phyloP scores from a whole-genome alignment of 1,284 basidiomycete genomes.

The Heliocybe sulcata region DNA sequence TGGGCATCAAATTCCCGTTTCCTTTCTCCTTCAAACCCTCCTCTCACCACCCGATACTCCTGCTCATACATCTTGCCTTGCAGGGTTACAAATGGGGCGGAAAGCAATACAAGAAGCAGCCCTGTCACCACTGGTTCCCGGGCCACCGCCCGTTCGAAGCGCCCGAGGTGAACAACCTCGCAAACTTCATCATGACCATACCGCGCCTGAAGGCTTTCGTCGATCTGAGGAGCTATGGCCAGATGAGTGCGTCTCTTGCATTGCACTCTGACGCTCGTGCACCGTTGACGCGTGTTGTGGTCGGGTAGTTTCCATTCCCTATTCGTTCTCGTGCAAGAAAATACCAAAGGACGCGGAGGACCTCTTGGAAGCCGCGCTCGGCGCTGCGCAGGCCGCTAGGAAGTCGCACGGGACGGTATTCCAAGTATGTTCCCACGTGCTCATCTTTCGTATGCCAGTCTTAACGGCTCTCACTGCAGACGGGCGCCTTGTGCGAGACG shows the following conservation, averaged over 20 bases:
- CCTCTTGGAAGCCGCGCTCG: conserved; percentile 70
- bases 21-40: neutral
- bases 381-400: conserved; percentile 59
- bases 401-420: conserved; percentile 48
- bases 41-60: neutral
- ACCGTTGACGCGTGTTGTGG: neutral
- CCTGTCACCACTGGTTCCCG: conserved; percentile 71
- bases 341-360: conserved; percentile 76
- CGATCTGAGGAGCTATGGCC: conserved; percentile 80
- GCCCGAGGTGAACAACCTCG: conserved; percentile 69
- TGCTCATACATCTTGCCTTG: neutral
- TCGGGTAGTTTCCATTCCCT: conserved; percentile 60
- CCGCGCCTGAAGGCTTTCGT: conserved; percentile 54
- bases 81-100: conserved; percentile 60
- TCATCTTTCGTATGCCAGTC: neutral
- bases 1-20: neutral
- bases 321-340: conserved; percentile 64
- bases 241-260: conserved; percentile 53
- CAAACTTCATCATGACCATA: conserved; percentile 56
- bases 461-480: conserved; percentile 26
- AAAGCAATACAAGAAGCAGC: conserved; percentile 25
- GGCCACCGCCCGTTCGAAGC: conserved; percentile 70
- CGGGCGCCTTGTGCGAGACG: conserved; percentile 61
- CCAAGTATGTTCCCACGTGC: conserved; percentile 25
- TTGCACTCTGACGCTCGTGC: neutral